Percentiles rank a stretch among this genome's conserved stretches.
Conservation (phyloP, 352 stramenopile species). For the Pythium aristosporum region DNA sequence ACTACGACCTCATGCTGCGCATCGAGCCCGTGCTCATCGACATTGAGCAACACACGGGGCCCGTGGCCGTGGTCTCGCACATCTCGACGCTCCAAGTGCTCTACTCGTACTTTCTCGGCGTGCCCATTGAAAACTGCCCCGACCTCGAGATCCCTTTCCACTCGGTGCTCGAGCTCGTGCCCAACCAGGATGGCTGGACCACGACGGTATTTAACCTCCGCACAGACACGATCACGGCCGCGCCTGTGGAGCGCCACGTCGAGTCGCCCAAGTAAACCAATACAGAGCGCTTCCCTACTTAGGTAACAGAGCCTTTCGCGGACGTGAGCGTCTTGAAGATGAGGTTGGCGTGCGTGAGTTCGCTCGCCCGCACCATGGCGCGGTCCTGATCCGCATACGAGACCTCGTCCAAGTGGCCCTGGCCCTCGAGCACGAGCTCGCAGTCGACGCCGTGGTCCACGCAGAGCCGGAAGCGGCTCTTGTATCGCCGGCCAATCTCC, state of each 20-base stretch:
- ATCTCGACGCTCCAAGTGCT: conserved; percentile 86
- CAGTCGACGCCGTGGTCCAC: conserved; percentile 61
- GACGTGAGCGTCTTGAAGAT: conserved; percentile 41
- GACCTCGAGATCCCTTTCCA: conserved; percentile 86
- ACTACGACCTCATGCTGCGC: conserved; percentile 92
- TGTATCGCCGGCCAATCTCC: conserved; percentile 40
- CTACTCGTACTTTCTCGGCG: conserved; percentile 86
- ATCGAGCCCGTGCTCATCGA: conserved; percentile 92
- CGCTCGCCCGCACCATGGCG: conserved; percentile 34
- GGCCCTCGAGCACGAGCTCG: conserved; percentile 71
- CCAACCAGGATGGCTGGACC: conserved; percentile 75
- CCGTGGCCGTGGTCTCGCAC: conserved; percentile 84
- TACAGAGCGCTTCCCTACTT: no score
- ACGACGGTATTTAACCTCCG: conserved; percentile 86
- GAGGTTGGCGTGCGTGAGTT: conserved; percentile 49
- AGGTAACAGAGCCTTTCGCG: neutral
- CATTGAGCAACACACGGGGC: conserved; percentile 87
- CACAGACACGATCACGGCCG: conserved; percentile 21
- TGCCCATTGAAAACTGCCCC: conserved; percentile 73
- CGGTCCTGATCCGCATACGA: conserved; percentile 50
- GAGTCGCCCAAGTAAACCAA: conserved; percentile 8
- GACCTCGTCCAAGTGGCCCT: conserved; percentile 58
- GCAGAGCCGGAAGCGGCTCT: conserved; percentile 66
- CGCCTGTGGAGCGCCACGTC: conserved; percentile 7
- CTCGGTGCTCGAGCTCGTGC: conserved; percentile 81